Evolutionary conservation across 2,329 filamentous ascomycete species (phyloP).

Genomic region (Ramichloridium luteum): DNA sequence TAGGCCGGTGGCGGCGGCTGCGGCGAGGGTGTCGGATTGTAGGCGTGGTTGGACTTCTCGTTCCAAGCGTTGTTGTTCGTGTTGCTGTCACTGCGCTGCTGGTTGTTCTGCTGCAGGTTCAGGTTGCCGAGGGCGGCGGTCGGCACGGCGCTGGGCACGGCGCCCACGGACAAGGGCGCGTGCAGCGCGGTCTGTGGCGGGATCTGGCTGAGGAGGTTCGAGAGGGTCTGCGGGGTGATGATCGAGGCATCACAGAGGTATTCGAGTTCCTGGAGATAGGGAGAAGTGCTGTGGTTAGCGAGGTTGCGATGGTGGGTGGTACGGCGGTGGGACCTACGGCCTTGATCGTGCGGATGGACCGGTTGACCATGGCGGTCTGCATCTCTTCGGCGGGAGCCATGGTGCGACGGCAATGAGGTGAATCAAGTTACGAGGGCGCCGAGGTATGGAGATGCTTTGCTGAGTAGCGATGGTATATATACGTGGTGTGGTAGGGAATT

Average conservation of each 20-base stretch:
- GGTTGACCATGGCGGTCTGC: constrained; percentile 55
- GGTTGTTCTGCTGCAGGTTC: constrained; percentile 24
- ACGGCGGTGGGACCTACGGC: constrained; percentile 47
- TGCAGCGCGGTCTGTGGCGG: constrained; percentile 55
- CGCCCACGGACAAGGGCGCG: constrained; percentile 26
- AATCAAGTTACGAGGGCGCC: no score
- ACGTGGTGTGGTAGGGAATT: no score
- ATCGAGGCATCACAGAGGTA: constrained; percentile 72
- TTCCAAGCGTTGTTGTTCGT: constrained; percentile 18
- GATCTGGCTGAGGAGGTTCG: constrained; percentile 60
- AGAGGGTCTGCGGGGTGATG: constrained; percentile 63
- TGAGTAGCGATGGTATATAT: no score
- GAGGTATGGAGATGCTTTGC: no score
- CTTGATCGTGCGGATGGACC: constrained; percentile 77
- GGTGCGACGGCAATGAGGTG: no score
- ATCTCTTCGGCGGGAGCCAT: constrained; percentile 31
- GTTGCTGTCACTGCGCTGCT: constrained; percentile 11
- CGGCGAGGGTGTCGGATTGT: constrained; percentile 28
- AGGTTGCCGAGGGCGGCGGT: constrained; percentile 22
- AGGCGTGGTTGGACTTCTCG: constrained; percentile 29
- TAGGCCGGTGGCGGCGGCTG: constrained; percentile 41
- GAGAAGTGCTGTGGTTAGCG: no score
- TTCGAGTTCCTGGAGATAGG: constrained; percentile 72
- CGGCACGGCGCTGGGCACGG: constrained; percentile 21
- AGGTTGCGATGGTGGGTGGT: constrained; percentile 4